These are phyloP conservation scores for Fusarium circinatum DNA, from an alignment of 2,329 filamentous ascomycete species.

Conservation along the genomic window DNA sequence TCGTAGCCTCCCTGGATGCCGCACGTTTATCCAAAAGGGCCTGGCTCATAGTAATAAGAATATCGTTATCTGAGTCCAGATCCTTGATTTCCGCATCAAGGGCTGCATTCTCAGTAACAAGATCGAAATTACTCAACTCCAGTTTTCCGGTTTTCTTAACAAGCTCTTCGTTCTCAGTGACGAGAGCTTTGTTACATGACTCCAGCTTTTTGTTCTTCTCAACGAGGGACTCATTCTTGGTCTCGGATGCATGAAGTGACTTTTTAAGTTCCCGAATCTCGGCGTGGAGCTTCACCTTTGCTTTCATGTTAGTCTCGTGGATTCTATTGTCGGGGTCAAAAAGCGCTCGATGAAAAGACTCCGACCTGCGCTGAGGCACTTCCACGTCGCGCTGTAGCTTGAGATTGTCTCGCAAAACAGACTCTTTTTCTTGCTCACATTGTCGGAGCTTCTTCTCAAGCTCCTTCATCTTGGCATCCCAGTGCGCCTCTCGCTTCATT, in stretches of 20 bases:
- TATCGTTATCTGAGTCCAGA: not conserved
- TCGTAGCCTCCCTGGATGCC: fast-evolving
- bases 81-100: not conserved
- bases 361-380: not conserved
- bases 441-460: not conserved
- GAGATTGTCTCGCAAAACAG: fast-evolving
- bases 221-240: not conserved
- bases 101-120: not conserved
- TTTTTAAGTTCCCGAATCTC: not conserved
- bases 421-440: not conserved
- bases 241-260: not conserved
- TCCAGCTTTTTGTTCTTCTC: too few species aligned
- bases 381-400: not conserved
- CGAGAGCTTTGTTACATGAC: not conserved
- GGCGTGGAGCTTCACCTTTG: not conserved
- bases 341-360: fast-evolving
- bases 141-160: not conserved
- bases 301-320: not conserved
- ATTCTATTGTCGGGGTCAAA: not conserved
- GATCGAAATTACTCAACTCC: not conserved
- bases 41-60: not conserved
- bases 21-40: not conserved
- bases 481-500: fast-evolving
- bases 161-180: not conserved
- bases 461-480: not conserved